Evolutionary conservation across 2,329 filamentous ascomycete species (phyloP), one percentile per base, ranked within the genome.

Genomic region (Aspergillus sp.): DNA sequence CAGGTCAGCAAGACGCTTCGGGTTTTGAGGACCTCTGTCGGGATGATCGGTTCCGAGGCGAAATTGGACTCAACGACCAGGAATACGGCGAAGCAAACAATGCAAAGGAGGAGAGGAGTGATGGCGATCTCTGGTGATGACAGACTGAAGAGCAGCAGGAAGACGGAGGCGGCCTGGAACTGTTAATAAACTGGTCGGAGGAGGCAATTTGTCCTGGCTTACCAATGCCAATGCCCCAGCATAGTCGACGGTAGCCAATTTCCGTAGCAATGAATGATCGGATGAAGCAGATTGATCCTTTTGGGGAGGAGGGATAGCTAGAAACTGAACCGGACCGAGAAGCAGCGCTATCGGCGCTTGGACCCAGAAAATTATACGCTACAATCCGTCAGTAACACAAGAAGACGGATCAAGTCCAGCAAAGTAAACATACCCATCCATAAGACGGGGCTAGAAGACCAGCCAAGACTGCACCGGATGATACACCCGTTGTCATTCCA

Each of bases 1-100:
- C 89, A 93, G 1, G 88, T 88, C 19, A 93, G 72, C 3, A 93
- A 75, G 1, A 89, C 84, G 25, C 86, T 87, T 23, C 87, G 82
- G 10, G 86, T 89, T 47, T 78, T 81, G 23, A 95, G 80, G 1
- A 94, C 79, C 1, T 80, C 71, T 45, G 92, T 74, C 1, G 90
- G 89, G 47, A 95, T 86, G 64, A 95, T 84, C 3, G 91, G 90
- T 38, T 91, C 86, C 1, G 71, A 62, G 3, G 87, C 82, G 38
- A 86, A 69, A 50, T 78, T 80, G 49, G 81, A 78, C 68, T 95
- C 90, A 55, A 87, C 81, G 5, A 83, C 54, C 16, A 84, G 62
- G 63, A 85, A 85, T 2, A 75, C 49, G 1, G 85, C 65, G 58
- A 91, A 85, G 2, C 83, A 64, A 4, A 79, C 52, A 2, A 83